A percentile compares a stretch with the other conserved stretches of the same genome.
Evolutionary conservation across 257 asterid species (phyloP).

Genomic region (Craterostigma plantagineum): DNA sequence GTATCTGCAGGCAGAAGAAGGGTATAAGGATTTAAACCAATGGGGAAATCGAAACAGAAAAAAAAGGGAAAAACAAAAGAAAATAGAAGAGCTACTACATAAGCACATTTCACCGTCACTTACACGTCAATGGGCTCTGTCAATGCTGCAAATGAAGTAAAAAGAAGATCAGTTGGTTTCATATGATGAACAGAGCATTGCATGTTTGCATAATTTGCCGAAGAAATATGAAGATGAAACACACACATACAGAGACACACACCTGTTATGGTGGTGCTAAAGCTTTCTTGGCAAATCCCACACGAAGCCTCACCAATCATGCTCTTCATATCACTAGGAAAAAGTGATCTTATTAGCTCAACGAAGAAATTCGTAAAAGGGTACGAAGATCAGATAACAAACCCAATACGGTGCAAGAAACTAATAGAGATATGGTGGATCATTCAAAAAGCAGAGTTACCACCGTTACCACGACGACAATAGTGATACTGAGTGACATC

Average conservation of each 20-base stretch:
- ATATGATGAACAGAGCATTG: neutral
- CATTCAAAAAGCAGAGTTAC: no score
- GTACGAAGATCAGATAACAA: neutral
- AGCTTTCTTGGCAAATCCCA: constrained; percentile 80
- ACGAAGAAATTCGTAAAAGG: neutral
- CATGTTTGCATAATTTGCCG: neutral
- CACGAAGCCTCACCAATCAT: constrained; percentile 70
- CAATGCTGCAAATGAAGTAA: constrained; percentile 32
- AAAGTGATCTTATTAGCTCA: neutral
- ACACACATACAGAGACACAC: constrained; percentile 1
- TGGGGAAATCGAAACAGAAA: neutral
- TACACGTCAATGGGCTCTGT: constrained; percentile 72
- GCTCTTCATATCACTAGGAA: constrained; percentile 79
- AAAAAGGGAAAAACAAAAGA: neutral
- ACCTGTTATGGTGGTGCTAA: constrained; percentile 68
- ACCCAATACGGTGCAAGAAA: no score
- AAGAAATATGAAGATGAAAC: neutral
- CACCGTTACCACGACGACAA: no score
- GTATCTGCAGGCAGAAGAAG: constrained; percentile 28
- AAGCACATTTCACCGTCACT: constrained; percentile 11
- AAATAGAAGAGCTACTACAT: neutral
- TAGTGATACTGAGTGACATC: no score
- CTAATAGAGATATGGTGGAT: no score
- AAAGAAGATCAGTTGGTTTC: neutral
- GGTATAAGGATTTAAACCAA: neutral